Conservation (phyloP, 345 rosid genomes). For the Theobroma cacao region DNA sequence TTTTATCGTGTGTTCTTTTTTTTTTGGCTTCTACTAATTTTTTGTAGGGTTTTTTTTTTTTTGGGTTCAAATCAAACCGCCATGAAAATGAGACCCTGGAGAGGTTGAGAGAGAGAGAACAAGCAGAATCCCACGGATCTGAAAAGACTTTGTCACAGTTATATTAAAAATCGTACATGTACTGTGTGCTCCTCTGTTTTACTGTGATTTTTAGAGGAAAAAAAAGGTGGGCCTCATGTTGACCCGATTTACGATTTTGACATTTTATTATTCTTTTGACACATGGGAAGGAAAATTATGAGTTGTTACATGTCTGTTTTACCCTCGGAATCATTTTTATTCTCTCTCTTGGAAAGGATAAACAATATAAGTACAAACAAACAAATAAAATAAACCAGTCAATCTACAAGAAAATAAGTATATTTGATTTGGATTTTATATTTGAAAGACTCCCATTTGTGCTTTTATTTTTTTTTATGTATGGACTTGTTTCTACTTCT, state of each 20-base stretch:
- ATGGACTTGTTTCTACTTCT: too few species aligned
- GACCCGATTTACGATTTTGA: conserved; percentile 21
- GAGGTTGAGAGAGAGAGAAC: not conserved
- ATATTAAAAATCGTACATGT: conserved; percentile 17
- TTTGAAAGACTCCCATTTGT: too few species aligned
- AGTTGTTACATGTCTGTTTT: not conserved
- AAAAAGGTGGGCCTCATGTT: conserved; percentile 8
- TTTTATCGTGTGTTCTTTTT: not conserved
- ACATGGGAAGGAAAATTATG: not conserved
- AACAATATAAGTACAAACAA: too few species aligned
- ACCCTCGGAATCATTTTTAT: too few species aligned
- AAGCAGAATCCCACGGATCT: conserved; percentile 40
- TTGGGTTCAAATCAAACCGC: not conserved
- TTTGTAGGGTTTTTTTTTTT: not conserved
- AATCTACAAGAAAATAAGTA: too few species aligned
- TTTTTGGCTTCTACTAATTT: not conserved
- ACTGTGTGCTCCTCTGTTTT: not conserved
- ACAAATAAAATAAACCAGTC: too few species aligned
- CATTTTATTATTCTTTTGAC: not conserved
- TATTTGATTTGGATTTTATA: too few species aligned
- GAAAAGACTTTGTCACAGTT: conserved; percentile 20
- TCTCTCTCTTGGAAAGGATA: too few species aligned
- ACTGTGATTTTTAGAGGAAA: not conserved
- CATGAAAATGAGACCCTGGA: conserved; percentile 7
- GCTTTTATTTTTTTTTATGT: too few species aligned